Conservation (phyloP, 139 green algal species). For the Deuterostichococcus epilithicus region DNA sequence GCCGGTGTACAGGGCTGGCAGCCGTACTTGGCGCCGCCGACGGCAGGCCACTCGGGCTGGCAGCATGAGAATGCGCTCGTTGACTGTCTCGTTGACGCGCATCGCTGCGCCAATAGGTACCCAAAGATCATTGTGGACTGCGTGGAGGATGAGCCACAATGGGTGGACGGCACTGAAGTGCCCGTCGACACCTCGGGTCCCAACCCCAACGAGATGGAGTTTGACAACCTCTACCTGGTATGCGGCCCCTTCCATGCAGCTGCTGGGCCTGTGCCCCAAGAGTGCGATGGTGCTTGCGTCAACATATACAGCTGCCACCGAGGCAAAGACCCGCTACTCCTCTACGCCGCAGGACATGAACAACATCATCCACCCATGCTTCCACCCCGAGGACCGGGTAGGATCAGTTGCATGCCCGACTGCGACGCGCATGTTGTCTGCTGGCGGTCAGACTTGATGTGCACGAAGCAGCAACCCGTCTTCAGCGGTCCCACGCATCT, state of each 20-base stretch:
- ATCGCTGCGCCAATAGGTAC: slow-evolving; percentile 64
- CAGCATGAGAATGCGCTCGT: no score
- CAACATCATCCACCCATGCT: slow-evolving; percentile 99
- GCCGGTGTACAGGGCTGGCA: no score
- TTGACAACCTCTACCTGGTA: slow-evolving; percentile 97
- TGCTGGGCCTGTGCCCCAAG: neutral
- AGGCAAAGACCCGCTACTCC: neutral
- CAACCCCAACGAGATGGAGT: slow-evolving; percentile 97
- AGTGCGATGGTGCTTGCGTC: neutral
- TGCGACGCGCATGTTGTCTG: neutral
- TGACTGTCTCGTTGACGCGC: no score
- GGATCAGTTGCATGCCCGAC: neutral
- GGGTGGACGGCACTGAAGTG: slow-evolving; percentile 73
- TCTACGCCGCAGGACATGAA: slow-evolving; percentile 92
- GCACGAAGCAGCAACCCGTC: neutral
- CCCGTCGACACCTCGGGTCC: slow-evolving; percentile 84
- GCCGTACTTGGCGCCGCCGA: no score
- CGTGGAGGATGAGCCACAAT: slow-evolving; percentile 71
- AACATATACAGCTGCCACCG: neutral
- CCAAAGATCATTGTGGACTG: slow-evolving; percentile 91
- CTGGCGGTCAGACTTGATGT: neutral
- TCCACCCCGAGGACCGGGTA: slow-evolving; percentile 95
- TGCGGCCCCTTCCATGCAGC: neutral
- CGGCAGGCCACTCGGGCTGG: no score
- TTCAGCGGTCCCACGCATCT: no score